Evolutionary conservation across 192 early-diverging fungal species (phyloP), one percentile per base, ranked within the genome.

Genomic region (Rhizoclosmatium globosum): DNA sequence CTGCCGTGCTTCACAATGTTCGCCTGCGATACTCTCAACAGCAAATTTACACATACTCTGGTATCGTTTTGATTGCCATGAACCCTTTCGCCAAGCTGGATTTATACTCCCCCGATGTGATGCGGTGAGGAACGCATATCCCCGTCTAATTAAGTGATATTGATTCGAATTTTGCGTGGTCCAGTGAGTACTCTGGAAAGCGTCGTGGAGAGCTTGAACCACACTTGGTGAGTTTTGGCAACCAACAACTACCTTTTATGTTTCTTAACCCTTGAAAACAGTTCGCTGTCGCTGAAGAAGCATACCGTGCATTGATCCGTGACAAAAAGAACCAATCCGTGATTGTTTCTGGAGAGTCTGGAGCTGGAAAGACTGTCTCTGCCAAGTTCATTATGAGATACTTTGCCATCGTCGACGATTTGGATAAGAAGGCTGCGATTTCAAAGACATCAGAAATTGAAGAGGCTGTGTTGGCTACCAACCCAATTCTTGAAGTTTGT

Each of bases 341-440:
- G 82, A 97, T 99, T 76, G 96, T 98, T 50, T 96, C 94, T 6
- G 98, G 98, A 72, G 98, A 99, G 85, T 94, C 76, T 80, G 87
- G 82, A 81, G 98, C 98, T 23, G 98, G 98, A 83, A 99, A 99
- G 83, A 99, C 98, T 15, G 94, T 95, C 66, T 93, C 91, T 79
- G 97, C 97, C 31, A 96, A 95, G 79, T 98, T 94, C 85, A 96
- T 99, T 57, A 99, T 99, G 98, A 87, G 97, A 23, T 98, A 98
- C 86, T 97, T 98, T 89, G 90, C 90, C 19, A 87, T 82, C 19
- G 89, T 90, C n/a, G 90, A 91, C 62, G 85, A 82, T 58, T 76
- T 87, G 70, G 82, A 79, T n/a, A 77, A 82, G 43, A 75, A 79
- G 71, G 43, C 31, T 9, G 47, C 39, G 7, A 59, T 67, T 74